Base-by-base conservation (phyloP, 176 grass and related monocot species). In the Carex littledalei region DNA sequence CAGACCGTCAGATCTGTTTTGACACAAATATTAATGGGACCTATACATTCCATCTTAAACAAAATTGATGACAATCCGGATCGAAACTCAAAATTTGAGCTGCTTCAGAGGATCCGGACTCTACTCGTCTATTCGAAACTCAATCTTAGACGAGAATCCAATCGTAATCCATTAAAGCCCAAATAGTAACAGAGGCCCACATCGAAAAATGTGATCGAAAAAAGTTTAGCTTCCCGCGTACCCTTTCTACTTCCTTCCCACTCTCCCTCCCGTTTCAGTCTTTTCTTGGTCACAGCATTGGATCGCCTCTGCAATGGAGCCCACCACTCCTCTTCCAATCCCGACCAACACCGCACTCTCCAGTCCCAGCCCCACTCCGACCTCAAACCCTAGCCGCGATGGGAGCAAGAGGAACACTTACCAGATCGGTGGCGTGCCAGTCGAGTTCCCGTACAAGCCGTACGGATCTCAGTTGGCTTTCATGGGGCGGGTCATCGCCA, bases 391-490 rank as follows among this genome's bases (percentile, higher is more conserved):
- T 84, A 57, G 24, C 41, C 9, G 54, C 5, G 24, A 57, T 39
- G 14, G 16, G 6, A n/a, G 45, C 50, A 63, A 63, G 3, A 83
- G 34, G 71, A 85, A 86, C 50, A 87, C 92, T 79, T 98, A 94
- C 92, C 91, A 94, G 89, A 92, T 98, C 67, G 75, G 85, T 5
- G 95, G 95, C 80, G 70, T 94, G 50, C 86, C 91, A 17, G 95
- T 98, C 45, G 92, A 98, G 86, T 98, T 98, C 82, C 95, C 95
- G 22, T 98, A 94, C 84, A 86, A 86, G 78, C 95, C 95, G 18
- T 98, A 98, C 79, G 95, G 95, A 2, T 87, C 91, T 80, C 95
- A 98, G 95, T 88, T 98, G 29, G 95, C 95, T 26, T 98, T 98
- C 95, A 98, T 98, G 92, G 92, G 92, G 0, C 90, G 95, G 60